These are phyloP conservation scores for Neurospora intermedia DNA, from an alignment of 495 filamentous ascomycete genomes.

Conservation along the genomic window DNA sequence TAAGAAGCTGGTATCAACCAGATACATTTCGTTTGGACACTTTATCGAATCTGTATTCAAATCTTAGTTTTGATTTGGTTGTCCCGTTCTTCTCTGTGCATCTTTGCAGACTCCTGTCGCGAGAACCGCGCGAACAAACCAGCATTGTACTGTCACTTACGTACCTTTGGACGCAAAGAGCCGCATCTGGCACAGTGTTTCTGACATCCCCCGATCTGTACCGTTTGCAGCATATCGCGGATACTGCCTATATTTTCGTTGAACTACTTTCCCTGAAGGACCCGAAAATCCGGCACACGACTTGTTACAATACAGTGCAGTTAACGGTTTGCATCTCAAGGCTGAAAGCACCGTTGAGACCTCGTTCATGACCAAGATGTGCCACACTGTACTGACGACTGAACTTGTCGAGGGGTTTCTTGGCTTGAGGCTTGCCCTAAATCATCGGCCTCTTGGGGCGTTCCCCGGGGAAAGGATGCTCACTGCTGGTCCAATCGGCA, in stretches of 20 bases:
- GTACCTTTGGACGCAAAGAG: not conserved
- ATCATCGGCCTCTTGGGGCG: not conserved
- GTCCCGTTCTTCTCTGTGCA: too few species aligned
- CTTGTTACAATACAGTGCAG: not conserved
- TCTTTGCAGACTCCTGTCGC: too few species aligned
- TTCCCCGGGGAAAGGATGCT: not conserved
- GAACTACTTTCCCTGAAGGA: not conserved
- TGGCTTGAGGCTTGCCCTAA: not conserved
- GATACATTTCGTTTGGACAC: too few species aligned
- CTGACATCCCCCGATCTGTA: not conserved
- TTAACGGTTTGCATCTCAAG: not conserved
- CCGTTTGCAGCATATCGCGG: not conserved
- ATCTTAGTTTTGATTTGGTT: too few species aligned
- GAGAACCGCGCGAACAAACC: too few species aligned
- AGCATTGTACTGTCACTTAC: too few species aligned
- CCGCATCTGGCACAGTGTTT: not conserved
- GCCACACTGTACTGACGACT: not conserved
- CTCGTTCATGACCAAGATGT: not conserved
- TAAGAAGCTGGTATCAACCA: too few species aligned
- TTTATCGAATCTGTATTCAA: too few species aligned
- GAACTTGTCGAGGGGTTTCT: not conserved
- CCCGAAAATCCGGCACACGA: not conserved
- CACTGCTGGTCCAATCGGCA: not conserved
- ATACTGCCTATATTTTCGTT: not conserved
- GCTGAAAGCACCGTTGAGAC: not conserved